Conservation (phyloP, 257 asterid genomes). For the Solanum pennellii region DNA sequence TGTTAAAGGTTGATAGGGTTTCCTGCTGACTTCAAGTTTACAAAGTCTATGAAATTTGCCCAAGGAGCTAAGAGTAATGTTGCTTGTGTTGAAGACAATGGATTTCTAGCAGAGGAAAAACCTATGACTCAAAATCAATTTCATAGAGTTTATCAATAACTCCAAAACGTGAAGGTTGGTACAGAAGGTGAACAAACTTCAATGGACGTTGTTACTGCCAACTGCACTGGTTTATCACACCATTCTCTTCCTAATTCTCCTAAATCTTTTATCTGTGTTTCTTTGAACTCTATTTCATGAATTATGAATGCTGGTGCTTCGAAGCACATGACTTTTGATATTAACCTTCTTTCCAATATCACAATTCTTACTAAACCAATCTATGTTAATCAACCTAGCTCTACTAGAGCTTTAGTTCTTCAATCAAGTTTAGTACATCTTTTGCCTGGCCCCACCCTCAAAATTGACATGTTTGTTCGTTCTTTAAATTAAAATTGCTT, state of each 20-base stretch:
- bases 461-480: not conserved
- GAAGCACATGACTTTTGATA: not conserved
- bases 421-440: not conserved
- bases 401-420: not conserved
- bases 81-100: too few relatives aligned
- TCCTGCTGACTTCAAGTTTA: too few relatives aligned
- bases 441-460: not conserved
- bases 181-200: not conserved
- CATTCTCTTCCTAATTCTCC: not conserved
- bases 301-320: not conserved
- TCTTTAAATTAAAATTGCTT: not conserved
- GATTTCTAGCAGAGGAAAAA: too few relatives aligned
- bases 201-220: not conserved
- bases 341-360: not conserved
- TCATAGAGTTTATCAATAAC: not conserved
- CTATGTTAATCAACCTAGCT: not conserved
- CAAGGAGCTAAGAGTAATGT: not conserved
- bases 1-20: too few relatives aligned
- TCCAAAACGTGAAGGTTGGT: not conserved
- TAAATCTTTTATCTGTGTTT: too few relatives aligned
- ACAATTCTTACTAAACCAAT: not conserved
- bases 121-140: not conserved
- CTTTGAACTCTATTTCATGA: not conserved
- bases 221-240: not conserved
- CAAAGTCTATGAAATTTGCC: not conserved